Base-by-base conservation (phyloP, 2,329 filamentous ascomycete species). In the Neonectria neomacrospora region DNA sequence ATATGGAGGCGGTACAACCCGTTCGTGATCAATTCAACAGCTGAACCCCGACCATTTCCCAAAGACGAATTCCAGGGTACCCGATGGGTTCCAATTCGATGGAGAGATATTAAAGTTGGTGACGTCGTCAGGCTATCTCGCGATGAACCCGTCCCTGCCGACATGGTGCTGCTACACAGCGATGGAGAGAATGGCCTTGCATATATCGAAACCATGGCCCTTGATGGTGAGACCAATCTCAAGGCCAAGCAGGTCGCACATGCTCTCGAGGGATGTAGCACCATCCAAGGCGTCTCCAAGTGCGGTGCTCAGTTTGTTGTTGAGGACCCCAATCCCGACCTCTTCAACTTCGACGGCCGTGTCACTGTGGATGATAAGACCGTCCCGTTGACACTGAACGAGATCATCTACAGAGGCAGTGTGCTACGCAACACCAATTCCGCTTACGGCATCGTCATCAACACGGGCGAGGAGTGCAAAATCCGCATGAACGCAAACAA, bases 401-500 rank as follows among this genome's bases (percentile, higher is more conserved):
- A 97, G 71, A 88, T 97, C 55, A 82, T 97, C 6, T 97, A 96
- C 76, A 90, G 94, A 51, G 94, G 94, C 42, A 96, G 93, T 71
- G 87, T 94, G 4, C 77, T 97, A 59, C 86, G 94, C 55, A 97
- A 97, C 74, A 97, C 94, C 0, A 82, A 84, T 5, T 83, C 84
- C 65, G 90, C 89, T 5, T 82, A 93, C 50, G 94, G 93, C 1
- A 66, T 97, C 72, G 91, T 97, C 32, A 90, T 97, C 69, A 97
- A 97, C 78, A 94, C 91, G 0, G 92, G 92, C 34, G 92, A 96
- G 76, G 93, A 97, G 76, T 96, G 92, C 80, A 96, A 96, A 77
- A 94, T 96, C 62, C 91, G 93, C 50, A 94, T 96, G 91, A 97
- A 97, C 73, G 91, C 93, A 53, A 96, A 93, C 77, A 93, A 94